Base-by-base conservation (phyloP, 2,329 filamentous ascomycete genomes). In the Colletotrichum orchidophilum region DNA sequence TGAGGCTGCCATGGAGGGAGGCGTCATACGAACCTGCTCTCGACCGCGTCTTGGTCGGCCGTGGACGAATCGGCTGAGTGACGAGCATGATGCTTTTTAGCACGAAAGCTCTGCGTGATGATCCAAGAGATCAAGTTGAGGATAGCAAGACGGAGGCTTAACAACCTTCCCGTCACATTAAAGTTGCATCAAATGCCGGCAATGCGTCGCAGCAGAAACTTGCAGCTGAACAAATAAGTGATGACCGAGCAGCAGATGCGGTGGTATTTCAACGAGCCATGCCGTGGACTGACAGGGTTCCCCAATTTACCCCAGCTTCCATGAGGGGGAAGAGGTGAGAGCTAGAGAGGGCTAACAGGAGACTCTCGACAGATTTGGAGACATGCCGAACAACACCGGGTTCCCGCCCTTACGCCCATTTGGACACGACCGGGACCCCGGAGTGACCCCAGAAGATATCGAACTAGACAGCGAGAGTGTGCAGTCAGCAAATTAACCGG, bases 21-120 rank as follows among this genome's bases (percentile, higher is more conserved):
- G 62, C 53, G 21, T 59, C 31, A 15, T 26, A 72, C 72, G 46
- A 66, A 72, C 72, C 72, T 72, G 72, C 72, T 73, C 72, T 70
- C 12, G 72, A 73, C 55, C 72, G 65, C 57, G 70, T 73, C 62
- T 73, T 73, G 46, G 72, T 64, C 50, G 72, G 70, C 18, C 70
- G 66, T 13, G 72, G 72, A 46, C 70, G 72, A 12, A 73, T 52
- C 26, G 72, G 65, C 35, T 73, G 70, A 27, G 68, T 69, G 46
- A 72, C 70, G 18, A 73, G 69, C 72, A 73, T 73, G 26, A 15
- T 70, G 26, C 35, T 39, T 15, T 55, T 49, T 27, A 46, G 35
- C 27, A 21, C 35, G 12, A 18, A 42, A 33, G n/a, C 27, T 15
- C 12, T 27, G 26, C 21, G 29, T 8, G 18, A 21, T 29, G 42